Percentiles rank a stretch among this genome's conserved stretches.
Conservation (phyloP, 2,329 filamentous ascomycete genomes). For the Kalmusia sp. region DNA sequence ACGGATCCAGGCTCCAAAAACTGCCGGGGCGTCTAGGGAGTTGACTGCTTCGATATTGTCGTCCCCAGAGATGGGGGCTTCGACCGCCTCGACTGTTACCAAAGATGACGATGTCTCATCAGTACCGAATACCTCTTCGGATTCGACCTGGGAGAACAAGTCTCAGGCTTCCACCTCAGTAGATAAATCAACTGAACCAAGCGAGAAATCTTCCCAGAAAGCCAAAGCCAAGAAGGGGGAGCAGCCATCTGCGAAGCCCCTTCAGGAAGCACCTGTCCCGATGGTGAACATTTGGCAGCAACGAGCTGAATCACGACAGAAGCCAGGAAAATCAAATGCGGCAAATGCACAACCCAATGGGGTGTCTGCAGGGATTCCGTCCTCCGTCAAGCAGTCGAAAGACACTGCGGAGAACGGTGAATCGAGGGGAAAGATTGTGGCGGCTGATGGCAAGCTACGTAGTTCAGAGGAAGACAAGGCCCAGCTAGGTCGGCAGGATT, state of each 20-base stretch:
- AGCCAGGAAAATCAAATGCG: slow-evolving; percentile 31
- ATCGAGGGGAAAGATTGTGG: slow-evolving; percentile 26
- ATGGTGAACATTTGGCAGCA: slow-evolving; percentile 88
- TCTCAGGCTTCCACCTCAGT: slow-evolving; percentile 67
- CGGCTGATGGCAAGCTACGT: slow-evolving; percentile 27
- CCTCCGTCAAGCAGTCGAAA: slow-evolving; percentile 33
- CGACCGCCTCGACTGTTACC: slow-evolving; percentile 60
- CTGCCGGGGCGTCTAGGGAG: slow-evolving; percentile 9
- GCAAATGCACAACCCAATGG: slow-evolving; percentile 24
- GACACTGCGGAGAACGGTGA: slow-evolving; percentile 13
- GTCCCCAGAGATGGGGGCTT: slow-evolving; percentile 63
- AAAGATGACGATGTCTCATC: slow-evolving; percentile 69
- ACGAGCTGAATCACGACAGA: slow-evolving; percentile 66
- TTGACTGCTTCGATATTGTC: slow-evolving; percentile 42
- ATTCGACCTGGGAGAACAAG: slow-evolving; percentile 72
- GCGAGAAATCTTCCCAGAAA: slow-evolving; percentile 61
- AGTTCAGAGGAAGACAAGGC: slow-evolving; percentile 37
- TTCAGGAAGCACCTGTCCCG: slow-evolving; percentile 83
- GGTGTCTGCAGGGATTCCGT: slow-evolving; percentile 12
- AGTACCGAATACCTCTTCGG: slow-evolving; percentile 68
- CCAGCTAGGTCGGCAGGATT: slow-evolving; percentile 32
- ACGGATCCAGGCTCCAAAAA: slow-evolving; percentile 27
- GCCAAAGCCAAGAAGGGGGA: slow-evolving; percentile 46
- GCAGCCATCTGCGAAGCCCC: slow-evolving; percentile 59
- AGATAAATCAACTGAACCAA: slow-evolving; percentile 65